Evolutionary conservation across 305 asterid genomes (phyloP).

Genomic region (Solanum hybrid): DNA sequence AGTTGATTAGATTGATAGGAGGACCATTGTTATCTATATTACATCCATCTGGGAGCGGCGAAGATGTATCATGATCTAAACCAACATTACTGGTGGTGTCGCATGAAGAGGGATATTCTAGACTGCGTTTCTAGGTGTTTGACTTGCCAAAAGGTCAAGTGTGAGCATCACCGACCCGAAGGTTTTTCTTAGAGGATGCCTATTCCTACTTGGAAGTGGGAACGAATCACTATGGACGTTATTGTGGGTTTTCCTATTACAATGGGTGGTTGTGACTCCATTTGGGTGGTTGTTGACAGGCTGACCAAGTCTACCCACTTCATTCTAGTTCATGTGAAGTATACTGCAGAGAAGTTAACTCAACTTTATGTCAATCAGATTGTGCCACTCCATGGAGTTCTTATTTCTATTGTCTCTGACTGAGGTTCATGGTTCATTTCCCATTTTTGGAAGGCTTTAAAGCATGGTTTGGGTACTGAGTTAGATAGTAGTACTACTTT

Average conservation of each 20-base stretch:
- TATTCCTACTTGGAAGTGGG: not conserved
- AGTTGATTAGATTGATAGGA: not conserved
- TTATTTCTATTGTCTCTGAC: not conserved
- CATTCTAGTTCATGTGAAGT: not conserved
- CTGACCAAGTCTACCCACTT: not conserved
- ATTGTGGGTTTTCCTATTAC: not conserved
- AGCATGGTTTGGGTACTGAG: not conserved
- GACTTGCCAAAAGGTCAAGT: not conserved
- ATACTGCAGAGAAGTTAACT: not conserved
- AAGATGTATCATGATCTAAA: not conserved
- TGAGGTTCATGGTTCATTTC: not conserved
- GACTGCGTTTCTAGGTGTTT: not conserved
- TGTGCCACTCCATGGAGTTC: not conserved
- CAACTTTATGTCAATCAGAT: not conserved
- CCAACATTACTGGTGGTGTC: not conserved
- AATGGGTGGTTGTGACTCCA: not conserved
- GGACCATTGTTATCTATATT: not conserved
- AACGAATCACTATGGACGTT: not conserved
- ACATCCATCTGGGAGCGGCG: not conserved
- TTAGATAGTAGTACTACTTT: not conserved
- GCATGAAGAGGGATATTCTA: not conserved
- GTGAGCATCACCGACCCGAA: not conserved
- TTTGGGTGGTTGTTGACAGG: not conserved
- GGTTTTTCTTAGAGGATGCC: not conserved
- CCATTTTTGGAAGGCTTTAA: not conserved